phyloP scores from a whole-genome alignment of 306 rosid genomes.

The Datisca glomerata region DNA sequence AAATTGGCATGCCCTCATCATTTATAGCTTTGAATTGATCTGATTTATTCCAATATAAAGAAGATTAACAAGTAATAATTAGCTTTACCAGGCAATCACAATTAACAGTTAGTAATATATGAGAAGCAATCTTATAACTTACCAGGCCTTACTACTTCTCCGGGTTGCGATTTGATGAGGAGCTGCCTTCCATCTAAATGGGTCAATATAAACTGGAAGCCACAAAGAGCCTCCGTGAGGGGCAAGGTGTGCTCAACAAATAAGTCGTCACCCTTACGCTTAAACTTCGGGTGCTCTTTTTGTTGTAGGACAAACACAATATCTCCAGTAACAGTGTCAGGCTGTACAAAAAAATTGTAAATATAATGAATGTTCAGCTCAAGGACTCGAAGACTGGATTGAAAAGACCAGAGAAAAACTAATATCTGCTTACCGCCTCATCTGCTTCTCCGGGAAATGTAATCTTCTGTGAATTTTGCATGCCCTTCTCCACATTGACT shows the following conservation, averaged over 20 bases:
- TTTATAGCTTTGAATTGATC: constrained; percentile 61
- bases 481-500: constrained; percentile 66
- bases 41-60: not conserved
- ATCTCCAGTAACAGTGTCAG: constrained; percentile 61
- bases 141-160: constrained; percentile 87
- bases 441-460: constrained; percentile 66
- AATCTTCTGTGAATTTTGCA: constrained; percentile 65
- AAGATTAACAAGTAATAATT: too few relatives aligned
- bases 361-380: not conserved
- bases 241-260: constrained; percentile 42
- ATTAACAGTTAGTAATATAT: too few relatives aligned
- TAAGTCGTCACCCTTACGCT: constrained; percentile 45
- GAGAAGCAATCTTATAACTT: too few relatives aligned
- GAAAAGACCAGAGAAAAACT: not conserved
- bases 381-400: too few relatives aligned
- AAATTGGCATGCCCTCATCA: constrained; percentile 88
- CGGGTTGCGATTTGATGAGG: constrained; percentile 77
- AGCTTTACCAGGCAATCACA: too few relatives aligned
- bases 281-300: constrained; percentile 61
- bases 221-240: constrained; percentile 64
- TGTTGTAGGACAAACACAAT: constrained; percentile 54
- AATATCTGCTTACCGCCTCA: constrained; percentile 42
- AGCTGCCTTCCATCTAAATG: constrained; percentile 76
- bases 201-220: constrained; percentile 44
- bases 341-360: constrained; percentile 27